Conservation (phyloP, 176 grass and related monocot species). For the Oryza punctata region DNA sequence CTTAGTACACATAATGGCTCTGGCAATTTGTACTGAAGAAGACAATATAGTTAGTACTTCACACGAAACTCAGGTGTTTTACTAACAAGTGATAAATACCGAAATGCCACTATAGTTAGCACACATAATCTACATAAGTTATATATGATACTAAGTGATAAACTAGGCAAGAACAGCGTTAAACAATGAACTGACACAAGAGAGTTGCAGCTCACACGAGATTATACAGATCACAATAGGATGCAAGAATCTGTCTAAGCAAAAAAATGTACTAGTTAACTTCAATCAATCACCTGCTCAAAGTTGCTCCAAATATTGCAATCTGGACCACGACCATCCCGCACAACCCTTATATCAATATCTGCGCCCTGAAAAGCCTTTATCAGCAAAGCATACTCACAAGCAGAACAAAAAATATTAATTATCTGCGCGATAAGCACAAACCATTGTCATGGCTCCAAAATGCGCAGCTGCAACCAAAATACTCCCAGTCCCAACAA, state of each 20-base stretch:
- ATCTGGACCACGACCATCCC: slow-evolving; percentile 89
- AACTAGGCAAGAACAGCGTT: background rate
- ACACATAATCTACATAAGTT: background rate
- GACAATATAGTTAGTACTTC: slow-evolving; percentile 20
- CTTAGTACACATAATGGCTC: slow-evolving; percentile 74
- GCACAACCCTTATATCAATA: slow-evolving; percentile 99
- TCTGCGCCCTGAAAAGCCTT: slow-evolving; percentile 87
- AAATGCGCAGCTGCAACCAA: slow-evolving; percentile 94
- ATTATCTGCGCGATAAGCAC: slow-evolving; percentile 29
- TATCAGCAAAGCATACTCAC: slow-evolving; percentile 28
- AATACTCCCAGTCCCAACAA: slow-evolving; percentile 93
- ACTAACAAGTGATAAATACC: background rate
- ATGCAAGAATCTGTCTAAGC: background rate
- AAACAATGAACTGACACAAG: background rate
- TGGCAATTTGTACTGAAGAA: slow-evolving; percentile 90
- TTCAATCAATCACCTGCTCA: slow-evolving; percentile 64
- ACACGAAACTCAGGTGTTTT: background rate
- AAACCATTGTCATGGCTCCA: slow-evolving; percentile 98
- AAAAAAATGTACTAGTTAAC: background rate
- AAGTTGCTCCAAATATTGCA: slow-evolving; percentile 99
- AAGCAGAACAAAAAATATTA: background rate
- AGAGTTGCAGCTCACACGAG: background rate
- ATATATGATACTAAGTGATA: background rate
- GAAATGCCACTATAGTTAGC: background rate
- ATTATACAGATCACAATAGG: background rate